Conservation (phyloP, 2,329 filamentous ascomycete genomes). For the Pseudogymnoascus sp. region DNA sequence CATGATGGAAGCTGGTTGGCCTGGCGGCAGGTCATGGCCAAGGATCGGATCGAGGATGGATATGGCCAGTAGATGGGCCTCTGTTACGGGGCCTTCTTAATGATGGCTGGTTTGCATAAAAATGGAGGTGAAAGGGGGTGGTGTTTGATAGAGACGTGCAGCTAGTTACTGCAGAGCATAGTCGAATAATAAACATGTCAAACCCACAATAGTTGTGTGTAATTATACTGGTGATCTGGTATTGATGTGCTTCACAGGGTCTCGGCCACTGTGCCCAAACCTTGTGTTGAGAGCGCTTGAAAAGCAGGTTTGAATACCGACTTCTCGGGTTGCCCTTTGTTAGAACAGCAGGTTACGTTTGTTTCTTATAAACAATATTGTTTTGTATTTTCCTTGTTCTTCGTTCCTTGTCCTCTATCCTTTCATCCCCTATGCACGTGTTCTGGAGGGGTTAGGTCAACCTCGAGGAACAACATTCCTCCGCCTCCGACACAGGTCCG, state of each 20-base stretch:
- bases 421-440: not conserved
- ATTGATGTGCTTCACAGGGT: not conserved
- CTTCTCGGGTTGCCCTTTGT: not conserved
- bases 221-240: not conserved
- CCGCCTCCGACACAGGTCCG: not conserved
- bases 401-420: not conserved
- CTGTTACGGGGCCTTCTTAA: slow-evolving; percentile 2
- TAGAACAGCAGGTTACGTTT: not conserved
- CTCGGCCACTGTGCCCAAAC: not conserved
- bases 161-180: slow-evolving; percentile 5
- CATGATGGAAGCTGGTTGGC: not conserved
- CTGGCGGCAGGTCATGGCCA: not conserved
- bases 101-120: slow-evolving; percentile 9
- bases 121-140: not conserved
- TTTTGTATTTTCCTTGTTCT: not conserved
- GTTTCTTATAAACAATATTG: not conserved
- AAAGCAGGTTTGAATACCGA: not conserved
- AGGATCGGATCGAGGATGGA: slow-evolving; percentile 7
- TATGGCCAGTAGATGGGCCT: not conserved
- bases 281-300: not conserved
- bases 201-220: not conserved
- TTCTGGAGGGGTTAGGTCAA: not conserved
- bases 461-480: not conserved
- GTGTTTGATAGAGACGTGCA: slow-evolving; percentile 3
- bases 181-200: slow-evolving; percentile 1